Evolutionary conservation across 1,284 basidiomycete genomes (phyloP).

Genomic region (Irpex sp.): DNA sequence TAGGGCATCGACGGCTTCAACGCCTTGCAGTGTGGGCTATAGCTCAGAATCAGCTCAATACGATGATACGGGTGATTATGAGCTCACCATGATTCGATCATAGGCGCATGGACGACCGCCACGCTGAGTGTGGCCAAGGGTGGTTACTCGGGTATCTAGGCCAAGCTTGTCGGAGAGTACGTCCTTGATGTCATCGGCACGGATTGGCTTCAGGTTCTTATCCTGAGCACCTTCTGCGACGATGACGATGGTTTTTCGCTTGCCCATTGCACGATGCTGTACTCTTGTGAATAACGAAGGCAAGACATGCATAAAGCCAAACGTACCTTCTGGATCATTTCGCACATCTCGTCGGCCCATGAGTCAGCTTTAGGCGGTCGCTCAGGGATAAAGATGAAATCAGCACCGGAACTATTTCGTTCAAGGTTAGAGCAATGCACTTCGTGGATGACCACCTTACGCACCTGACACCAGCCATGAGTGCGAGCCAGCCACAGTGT

Average conservation of each 20-base stretch:
- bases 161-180: conserved; percentile 84
- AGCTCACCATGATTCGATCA: conserved; percentile 83
- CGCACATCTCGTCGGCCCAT: conserved; percentile 93
- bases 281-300: not conserved
- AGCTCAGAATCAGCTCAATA: conserved; percentile 49
- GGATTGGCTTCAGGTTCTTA: conserved; percentile 83
- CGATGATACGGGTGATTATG: conserved; percentile 48
- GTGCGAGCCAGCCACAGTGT: conserved; percentile 96
- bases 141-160: conserved; percentile 96
- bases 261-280: conserved; percentile 87
- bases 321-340: conserved; percentile 72
- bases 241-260: conserved; percentile 98
- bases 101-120: conserved; percentile 91
- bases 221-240: conserved; percentile 96
- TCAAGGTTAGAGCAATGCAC: not conserved
- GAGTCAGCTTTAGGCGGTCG: conserved; percentile 71
- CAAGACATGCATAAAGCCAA: not conserved
- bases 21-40: conserved; percentile 90
- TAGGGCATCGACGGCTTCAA: conserved; percentile 89
- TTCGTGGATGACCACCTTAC: conserved; percentile 14
- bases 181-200: conserved; percentile 85
- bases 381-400: conserved; percentile 98
- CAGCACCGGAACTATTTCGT: conserved; percentile 74
- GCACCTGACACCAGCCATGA: conserved; percentile 87
- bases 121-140: conserved; percentile 94